These are phyloP conservation scores for Tylopilus subfusipes DNA, from an alignment of 768 basidiomycete species.

Conservation along the genomic window DNA sequence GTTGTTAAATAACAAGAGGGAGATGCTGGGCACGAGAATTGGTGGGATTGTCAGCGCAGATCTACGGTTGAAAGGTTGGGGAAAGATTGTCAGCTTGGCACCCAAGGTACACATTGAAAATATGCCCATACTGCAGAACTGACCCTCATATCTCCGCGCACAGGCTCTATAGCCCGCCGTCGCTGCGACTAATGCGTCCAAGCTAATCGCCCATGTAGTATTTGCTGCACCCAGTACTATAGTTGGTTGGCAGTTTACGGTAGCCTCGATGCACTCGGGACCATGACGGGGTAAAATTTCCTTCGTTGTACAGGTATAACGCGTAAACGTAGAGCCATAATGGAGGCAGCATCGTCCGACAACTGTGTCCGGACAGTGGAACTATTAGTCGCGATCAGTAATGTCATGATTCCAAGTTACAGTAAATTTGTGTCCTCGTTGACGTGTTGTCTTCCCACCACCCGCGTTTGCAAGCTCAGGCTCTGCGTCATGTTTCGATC, in stretches of 20 bases:
- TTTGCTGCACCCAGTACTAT: background rate
- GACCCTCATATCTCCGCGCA: background rate
- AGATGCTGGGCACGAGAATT: slow-evolving; percentile 94
- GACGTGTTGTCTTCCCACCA: background rate
- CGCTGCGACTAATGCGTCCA: background rate
- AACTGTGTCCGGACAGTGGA: too few relatives aligned
- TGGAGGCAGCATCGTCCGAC: too few relatives aligned
- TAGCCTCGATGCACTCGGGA: background rate
- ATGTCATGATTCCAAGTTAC: too few relatives aligned
- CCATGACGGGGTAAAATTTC: background rate
- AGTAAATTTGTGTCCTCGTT: too few relatives aligned
- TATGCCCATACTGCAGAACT: background rate
- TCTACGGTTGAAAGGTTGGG: slow-evolving; percentile 88
- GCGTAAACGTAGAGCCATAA: background rate
- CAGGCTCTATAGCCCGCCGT: slow-evolving; percentile 18
- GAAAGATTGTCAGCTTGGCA: slow-evolving; percentile 88
- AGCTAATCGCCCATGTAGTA: background rate
- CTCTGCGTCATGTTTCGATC: slow-evolving; percentile 12
- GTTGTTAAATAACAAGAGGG: slow-evolving; percentile 89
- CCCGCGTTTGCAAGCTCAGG: background rate
- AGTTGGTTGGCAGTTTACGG: background rate
- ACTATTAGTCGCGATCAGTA: too few relatives aligned
- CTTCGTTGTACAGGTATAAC: background rate
- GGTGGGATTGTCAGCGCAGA: slow-evolving; percentile 92
- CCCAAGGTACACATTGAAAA: slow-evolving; percentile 59